Base-by-base conservation (phyloP, 345 rosid genomes). In the Salix brachista region DNA sequence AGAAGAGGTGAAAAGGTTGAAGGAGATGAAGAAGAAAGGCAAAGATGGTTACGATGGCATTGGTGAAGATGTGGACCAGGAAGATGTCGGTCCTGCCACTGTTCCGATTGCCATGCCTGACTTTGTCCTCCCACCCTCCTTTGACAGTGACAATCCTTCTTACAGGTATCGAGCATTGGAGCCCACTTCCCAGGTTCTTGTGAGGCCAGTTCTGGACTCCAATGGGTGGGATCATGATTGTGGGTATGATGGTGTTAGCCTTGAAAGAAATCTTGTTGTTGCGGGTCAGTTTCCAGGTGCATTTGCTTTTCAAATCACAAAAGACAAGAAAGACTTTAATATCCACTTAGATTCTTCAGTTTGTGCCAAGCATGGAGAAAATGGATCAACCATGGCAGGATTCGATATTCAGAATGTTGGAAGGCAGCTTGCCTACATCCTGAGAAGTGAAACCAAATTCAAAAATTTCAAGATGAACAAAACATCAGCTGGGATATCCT, bases 221-320 rank as follows among this genome's bases (percentile, higher is more conserved):
- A 80, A 79, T 30, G 78, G 72, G 30, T 84, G 85, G 89, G 91
- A 84, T 69, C 87, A 81, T 83, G 87, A 86, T 79, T 42, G 67
- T 9, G 88, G 88, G 2, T 84, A 78, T 44, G 87, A 83, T 73
- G 87, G 86, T 72, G 74, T 78, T 64, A 80, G 77, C 82, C 61
- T 87, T 8, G 83, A 80, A 80, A 69, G 74, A 65, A 82, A 70
- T 71, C 78, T 85, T 34, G 84, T 65, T 12, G 67, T 84, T 61
- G 74, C 76, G 1, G 67, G 65, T 23, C 61, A 23, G 62, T 83
- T 70, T 48, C 89, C 91, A 0, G 78, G 84, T 34, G 83, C 72
- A 65, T 69, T 83, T 21, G 42, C 86, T 52, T 61, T 81, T 66
- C 87, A 81, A 77, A 61, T 88, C 75, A 83, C 83, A 4, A 83